Conservation (phyloP, 345 rosid genomes). For the Hibiscus tridactylites region DNA sequence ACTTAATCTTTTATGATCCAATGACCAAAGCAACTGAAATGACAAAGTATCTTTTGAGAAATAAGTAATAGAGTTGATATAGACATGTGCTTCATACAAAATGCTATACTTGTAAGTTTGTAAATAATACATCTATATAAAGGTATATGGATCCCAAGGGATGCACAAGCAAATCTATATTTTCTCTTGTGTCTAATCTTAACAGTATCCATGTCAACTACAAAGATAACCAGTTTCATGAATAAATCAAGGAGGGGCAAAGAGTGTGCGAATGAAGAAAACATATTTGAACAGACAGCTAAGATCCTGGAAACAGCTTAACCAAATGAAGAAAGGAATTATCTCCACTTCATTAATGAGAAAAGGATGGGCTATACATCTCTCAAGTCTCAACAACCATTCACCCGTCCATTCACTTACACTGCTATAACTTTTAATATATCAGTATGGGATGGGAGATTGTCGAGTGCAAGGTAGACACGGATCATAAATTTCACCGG, state of each 20-base stretch:
- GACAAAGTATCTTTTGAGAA: neutral
- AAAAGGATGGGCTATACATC: neutral
- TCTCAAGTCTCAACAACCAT: neutral
- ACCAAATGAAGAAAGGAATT: neutral
- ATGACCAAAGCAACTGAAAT: neutral
- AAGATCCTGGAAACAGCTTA: neutral
- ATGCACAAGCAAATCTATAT: neutral
- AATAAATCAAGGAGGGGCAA: neutral
- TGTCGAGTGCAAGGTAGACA: neutral
- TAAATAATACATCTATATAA: neutral
- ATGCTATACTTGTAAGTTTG: neutral
- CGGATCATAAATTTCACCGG: neutral
- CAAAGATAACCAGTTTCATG: slow-evolving; percentile 3
- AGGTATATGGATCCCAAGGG: neutral
- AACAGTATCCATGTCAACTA: neutral
- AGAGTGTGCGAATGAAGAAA: neutral
- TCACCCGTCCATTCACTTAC: neutral
- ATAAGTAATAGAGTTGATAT: neutral
- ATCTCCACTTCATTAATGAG: neutral
- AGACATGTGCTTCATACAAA: neutral
- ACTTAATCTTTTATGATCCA: neutral
- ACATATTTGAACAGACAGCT: neutral
- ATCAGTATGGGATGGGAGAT: neutral
- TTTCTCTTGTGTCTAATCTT: neutral
- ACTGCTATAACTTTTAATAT: neutral